These are phyloP conservation scores for Oryza punctata DNA, from an alignment of 176 grass and related monocot genomes.

Conservation along the genomic window DNA sequence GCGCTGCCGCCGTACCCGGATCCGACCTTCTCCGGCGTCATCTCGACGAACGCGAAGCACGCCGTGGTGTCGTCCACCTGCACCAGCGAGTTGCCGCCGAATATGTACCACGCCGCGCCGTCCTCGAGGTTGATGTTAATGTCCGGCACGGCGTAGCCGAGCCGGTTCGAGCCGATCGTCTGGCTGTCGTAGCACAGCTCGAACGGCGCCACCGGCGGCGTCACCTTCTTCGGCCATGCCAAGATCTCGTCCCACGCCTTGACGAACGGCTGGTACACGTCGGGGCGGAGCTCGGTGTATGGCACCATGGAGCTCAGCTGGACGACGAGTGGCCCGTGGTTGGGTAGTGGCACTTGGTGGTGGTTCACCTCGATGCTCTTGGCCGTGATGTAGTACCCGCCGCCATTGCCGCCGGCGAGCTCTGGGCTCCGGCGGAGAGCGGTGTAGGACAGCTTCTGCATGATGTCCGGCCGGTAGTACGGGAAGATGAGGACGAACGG, in stretches of 20 bases:
- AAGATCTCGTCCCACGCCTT: background rate
- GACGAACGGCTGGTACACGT: constrained; percentile 51
- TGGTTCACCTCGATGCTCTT: constrained; percentile 36
- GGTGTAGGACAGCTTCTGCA: background rate
- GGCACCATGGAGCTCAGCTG: constrained; percentile 28
- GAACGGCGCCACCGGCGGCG: constrained; percentile 38
- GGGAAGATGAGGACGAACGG: constrained; percentile 39
- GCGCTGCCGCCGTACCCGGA: background rate
- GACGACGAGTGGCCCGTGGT: background rate
- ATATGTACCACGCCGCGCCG: constrained; percentile 48
- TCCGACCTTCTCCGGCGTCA: background rate
- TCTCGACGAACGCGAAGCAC: constrained; percentile 52
- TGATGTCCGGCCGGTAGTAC: background rate
- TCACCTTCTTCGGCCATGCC: too few relatives aligned
- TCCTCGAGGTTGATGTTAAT: constrained; percentile 42
- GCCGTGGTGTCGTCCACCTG: constrained; percentile 35
- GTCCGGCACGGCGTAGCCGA: constrained; percentile 53
- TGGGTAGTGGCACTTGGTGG: background rate
- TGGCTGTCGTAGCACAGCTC: constrained; percentile 49
- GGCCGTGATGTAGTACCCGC: constrained; percentile 41
- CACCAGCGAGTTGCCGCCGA: constrained; percentile 52
- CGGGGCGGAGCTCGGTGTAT: constrained; percentile 42
- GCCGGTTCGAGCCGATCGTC: constrained; percentile 23
- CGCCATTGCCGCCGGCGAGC: background rate
- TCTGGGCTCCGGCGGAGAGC: constrained; percentile 10